Conservation (phyloP, 306 rosid species). For the Inga laurina region DNA sequence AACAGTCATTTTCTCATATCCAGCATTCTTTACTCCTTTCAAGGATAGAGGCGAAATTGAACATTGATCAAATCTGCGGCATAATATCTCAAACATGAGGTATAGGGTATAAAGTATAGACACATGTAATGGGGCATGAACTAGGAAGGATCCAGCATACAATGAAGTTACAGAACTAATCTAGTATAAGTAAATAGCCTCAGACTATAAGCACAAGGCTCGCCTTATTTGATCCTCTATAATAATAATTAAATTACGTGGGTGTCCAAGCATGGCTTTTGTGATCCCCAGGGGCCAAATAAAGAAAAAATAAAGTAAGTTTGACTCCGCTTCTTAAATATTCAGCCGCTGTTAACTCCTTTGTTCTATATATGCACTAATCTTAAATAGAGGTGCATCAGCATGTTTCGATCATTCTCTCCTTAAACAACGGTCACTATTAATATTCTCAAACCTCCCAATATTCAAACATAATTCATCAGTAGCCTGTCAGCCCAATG, state of each 20-base stretch:
- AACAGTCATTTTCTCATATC: slow-evolving; percentile 91
- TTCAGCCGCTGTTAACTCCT: neutral
- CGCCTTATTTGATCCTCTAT: slow-evolving; percentile 24
- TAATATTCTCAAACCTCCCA: neutral
- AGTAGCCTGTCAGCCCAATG: neutral
- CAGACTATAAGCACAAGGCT: slow-evolving; percentile 30
- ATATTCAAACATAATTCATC: neutral
- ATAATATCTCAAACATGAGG: slow-evolving; percentile 37
- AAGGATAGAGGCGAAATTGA: slow-evolving; percentile 71
- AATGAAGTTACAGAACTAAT: neutral
- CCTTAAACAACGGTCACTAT: neutral
- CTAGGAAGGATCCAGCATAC: neutral
- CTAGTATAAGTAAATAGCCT: neutral
- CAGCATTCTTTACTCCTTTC: slow-evolving; percentile 89
- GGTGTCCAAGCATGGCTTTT: neutral
- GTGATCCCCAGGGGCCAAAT: neutral
- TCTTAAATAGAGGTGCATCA: neutral
- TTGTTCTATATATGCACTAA: neutral
- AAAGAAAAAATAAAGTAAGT: neutral
- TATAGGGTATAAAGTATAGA: neutral
- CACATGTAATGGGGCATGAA: slow-evolving; percentile 14
- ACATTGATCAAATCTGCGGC: slow-evolving; percentile 79
- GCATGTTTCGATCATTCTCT: neutral
- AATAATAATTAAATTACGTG: slow-evolving; percentile 11
- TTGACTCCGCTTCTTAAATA: neutral